Evolutionary conservation across 1,139 yeast genomes (phyloP), one percentile per base, ranked within the genome.

Genomic region (Kurtzmaniella quercitrusa): DNA sequence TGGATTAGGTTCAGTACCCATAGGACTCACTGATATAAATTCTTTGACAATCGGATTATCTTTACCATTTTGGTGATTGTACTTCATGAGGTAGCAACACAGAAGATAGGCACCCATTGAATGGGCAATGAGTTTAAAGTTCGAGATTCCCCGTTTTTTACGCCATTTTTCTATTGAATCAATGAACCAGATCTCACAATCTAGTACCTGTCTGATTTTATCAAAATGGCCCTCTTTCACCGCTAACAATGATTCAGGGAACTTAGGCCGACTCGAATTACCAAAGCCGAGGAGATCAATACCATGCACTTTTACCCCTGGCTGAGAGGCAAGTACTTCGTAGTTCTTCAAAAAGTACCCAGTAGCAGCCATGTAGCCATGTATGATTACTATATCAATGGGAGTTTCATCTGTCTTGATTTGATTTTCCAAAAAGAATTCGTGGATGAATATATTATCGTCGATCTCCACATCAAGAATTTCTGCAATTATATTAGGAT

Each of bases 291-390:
- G 73, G 47, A 70, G 49, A 46, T 71, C 77, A 37, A 71, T 59
- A 12, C 65, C 53, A 46, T 67, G 74, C 14, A 68, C 47, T 17
- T 61, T 52, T 7, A 67, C 39, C 0, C 72, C 66, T 1, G 68
- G 63, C 40, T 63, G 63, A 2, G 65, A 51, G 14, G 63, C 55
- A 16, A 71, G 46, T 2, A 49, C 48, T 46, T 69, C 75, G 35
- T 68, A 55, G 45, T 70, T 71, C 49, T 69, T 68, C 40, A 69
- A 56, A 47, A 68, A 71, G 50, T 64, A 71, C 2, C 76, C 77
- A 45, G 66, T 54, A 1, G 76, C 75, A 1, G 77, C 77, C 76
- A 71, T 71, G 47, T 69, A 71, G 7, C 77, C 77, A 48, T 71
- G 77, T 12, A 71, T 60, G 2, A 68, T 52, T 2, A 71, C 71